These are phyloP conservation scores for Mucor plumbeus DNA, from an alignment of 371 early-diverging fungal genomes.

Conservation along the genomic window DNA sequence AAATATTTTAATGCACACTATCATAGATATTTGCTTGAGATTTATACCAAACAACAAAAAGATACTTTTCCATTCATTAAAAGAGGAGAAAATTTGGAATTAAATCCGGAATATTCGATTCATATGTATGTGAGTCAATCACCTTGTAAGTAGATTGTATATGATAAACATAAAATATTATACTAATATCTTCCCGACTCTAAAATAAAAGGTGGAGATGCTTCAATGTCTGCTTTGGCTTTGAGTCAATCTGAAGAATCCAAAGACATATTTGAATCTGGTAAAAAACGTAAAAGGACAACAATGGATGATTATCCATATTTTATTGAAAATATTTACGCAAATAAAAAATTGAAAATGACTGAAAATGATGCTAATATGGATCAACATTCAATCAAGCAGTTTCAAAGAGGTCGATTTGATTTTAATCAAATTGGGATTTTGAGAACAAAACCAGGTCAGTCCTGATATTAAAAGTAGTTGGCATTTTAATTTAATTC, in stretches of 20 bases:
- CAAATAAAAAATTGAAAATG: conserved; percentile 42
- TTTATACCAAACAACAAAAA: conserved; percentile 8
- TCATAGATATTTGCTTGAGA: conserved; percentile 37
- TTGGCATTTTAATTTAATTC: conserved; percentile 8
- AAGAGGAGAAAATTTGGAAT: conserved; percentile 14
- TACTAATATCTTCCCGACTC: no score
- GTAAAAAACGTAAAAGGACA: conserved; percentile 38
- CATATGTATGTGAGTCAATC: conserved; percentile 82
- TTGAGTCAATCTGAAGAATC: conserved; percentile 59
- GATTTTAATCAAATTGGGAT: conserved; percentile 60
- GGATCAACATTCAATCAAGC: neutral
- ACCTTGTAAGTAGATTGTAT: conserved; percentile 70
- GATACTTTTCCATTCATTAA: conserved; percentile 6
- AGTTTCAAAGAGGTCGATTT: conserved; percentile 63
- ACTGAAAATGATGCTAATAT: neutral
- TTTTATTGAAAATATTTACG: conserved; percentile 38
- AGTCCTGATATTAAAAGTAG: neutral
- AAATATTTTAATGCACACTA: conserved; percentile 4
- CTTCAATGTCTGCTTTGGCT: conserved; percentile 70
- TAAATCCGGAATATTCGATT: conserved; percentile 42
- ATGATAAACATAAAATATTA: no score
- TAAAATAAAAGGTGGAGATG: conserved; percentile 84
- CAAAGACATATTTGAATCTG: conserved; percentile 41
- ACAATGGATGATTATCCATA: conserved; percentile 18
- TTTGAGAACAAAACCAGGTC: conserved; percentile 83